A percentile compares a stretch with the other conserved stretches of the same genome.
Conservation (phyloP, 306 rosid genomes). For the Quercus mongolica region DNA sequence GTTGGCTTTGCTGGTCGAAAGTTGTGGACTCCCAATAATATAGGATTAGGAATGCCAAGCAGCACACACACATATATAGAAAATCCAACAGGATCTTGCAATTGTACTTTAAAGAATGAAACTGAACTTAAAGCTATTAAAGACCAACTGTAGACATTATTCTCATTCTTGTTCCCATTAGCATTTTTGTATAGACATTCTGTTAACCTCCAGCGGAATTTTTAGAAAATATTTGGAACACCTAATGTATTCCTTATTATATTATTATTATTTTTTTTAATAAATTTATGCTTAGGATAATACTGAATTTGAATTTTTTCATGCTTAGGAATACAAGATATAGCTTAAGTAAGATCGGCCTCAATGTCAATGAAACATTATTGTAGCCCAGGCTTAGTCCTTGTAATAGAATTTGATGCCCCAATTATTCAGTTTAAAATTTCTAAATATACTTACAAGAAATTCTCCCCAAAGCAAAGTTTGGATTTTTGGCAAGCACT, state of each 20-base stretch:
- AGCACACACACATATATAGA: background rate
- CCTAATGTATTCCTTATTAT: too few species aligned
- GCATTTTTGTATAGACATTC: background rate
- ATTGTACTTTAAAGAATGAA: background rate
- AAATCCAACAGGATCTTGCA: background rate
- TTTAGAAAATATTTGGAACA: background rate
- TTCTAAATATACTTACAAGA: background rate
- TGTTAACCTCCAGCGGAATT: background rate
- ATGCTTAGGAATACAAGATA: background rate
- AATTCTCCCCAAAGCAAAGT: background rate
- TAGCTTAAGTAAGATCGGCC: background rate
- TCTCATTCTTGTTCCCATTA: background rate
- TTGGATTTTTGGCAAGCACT: background rate
- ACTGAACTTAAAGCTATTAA: background rate
- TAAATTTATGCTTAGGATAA: too few species aligned
- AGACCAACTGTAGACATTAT: background rate
- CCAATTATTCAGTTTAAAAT: background rate
- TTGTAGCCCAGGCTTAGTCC: background rate
- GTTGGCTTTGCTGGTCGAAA: background rate
- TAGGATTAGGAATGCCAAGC: background rate
- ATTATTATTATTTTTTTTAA: too few species aligned
- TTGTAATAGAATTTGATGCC: background rate
- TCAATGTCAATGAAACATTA: background rate
- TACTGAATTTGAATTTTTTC: too few species aligned
- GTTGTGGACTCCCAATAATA: too few species aligned